Evolutionary conservation across 2,329 filamentous ascomycete genomes (phyloP), one percentile per base, ranked within the genome.

Genomic region (Neopestalotiopsis rosae): DNA sequence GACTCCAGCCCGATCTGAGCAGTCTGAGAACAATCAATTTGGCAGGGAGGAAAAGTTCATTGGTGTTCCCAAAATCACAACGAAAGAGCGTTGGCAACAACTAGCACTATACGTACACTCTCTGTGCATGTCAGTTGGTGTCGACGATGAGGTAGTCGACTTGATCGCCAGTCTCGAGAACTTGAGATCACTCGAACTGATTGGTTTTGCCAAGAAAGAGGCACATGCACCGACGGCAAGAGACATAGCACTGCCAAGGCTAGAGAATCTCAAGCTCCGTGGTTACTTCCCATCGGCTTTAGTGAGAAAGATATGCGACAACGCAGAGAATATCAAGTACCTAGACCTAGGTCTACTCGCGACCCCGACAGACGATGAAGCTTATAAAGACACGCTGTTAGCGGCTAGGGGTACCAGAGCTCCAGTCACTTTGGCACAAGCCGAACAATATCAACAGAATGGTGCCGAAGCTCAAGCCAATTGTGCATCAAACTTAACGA

Each of bases 121-220:
- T 7, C 65, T 69, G 17, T 69, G 68, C 49, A 69, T 69, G 59
- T 69, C 68, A 5, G 38, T 58, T 10, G 68, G 68, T 13, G 34
- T 69, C 2, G 64, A 69, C 28, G 59, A 30, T 6, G 61, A 58
- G n/a, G 20, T 65, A 1, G 32, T 69, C 17, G 56, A 32, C 12
- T 17, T 67, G 17, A 59, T 69, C 17, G 40, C 42, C 5, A 45
- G n/a, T 20, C 42, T 69, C 24, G 1, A 17, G 9, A 69, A 67
- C 30, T 59, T 69, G 7, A 20, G 20, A 2, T 63, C 57, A n/a
- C 65, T 69, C 9, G 68, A 69, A 45, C 28, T 69, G 12, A 45
- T 67, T 14, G 65, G 65, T 2, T 45, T 63, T 58, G 2, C 24
- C 59, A 10, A 34, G 30, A 3, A 14, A 58, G 24, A 30, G 10